A percentile compares a stretch with the other conserved stretches of the same genome.
Evolutionary conservation across 495 filamentous ascomycete genomes (phyloP).

Genomic region (Hypoxylon lienhwacheense): DNA sequence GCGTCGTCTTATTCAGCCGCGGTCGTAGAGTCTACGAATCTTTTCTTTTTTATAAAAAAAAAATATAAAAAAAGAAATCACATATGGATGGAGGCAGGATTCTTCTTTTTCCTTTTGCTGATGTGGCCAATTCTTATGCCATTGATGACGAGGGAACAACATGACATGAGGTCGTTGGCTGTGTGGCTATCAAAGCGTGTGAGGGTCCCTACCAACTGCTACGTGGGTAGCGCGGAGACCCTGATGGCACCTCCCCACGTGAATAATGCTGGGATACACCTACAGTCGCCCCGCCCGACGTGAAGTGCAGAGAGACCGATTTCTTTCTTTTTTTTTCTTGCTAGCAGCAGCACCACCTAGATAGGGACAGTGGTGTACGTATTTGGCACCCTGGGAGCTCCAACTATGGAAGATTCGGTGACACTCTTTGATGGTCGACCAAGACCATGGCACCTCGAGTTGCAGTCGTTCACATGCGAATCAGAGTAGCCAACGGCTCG

Average conservation of each 20-base stretch:
- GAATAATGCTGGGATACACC: slow-evolving; percentile 21
- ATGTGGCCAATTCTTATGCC: slow-evolving; percentile 15
- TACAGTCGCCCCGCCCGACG: slow-evolving; percentile 12
- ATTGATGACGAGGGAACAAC: slow-evolving; percentile 1
- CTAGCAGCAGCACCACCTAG: too few relatives aligned
- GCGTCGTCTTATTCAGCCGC: slow-evolving; percentile 24
- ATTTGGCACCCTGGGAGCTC: slow-evolving; percentile 3
- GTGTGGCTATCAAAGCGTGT: slow-evolving; percentile 12
- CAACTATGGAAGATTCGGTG: slow-evolving; percentile 1
- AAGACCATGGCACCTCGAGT: slow-evolving; percentile 22
- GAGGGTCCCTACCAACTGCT: slow-evolving; percentile 16
- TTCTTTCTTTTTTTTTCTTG: too few relatives aligned
- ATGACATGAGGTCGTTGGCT: slow-evolving; percentile 7
- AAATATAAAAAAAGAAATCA: background rate
- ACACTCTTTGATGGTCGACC: slow-evolving; percentile 13
- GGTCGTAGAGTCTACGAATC: slow-evolving; percentile 14
- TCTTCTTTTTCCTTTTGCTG: too few relatives aligned
- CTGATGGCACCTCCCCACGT: slow-evolving; percentile 33
- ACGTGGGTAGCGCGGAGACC: slow-evolving; percentile 23
- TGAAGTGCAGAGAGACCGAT: slow-evolving; percentile 8
- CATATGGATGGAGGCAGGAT: too few relatives aligned
- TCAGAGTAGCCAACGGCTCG: slow-evolving; percentile 18
- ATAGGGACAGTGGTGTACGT: slow-evolving; percentile 5
- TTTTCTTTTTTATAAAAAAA: background rate
- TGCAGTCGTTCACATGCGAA: slow-evolving; percentile 16